phyloP scores from a whole-genome alignment of 257 asterid species.

The Capsicum chinense region DNA sequence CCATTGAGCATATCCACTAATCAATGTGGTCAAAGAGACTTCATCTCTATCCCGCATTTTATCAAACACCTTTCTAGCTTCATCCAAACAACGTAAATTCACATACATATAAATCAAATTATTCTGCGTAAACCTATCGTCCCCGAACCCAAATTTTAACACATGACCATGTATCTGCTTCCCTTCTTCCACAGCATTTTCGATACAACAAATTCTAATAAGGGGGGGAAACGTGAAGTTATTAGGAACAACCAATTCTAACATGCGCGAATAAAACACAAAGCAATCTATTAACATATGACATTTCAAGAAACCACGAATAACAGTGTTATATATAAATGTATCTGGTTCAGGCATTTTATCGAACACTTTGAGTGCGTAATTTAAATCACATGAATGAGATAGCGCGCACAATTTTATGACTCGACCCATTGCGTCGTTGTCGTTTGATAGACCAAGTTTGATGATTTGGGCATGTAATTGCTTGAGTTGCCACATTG shows the following conservation, averaged over 20 bases:
- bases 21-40: slow-evolving; percentile 90
- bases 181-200: slow-evolving; percentile 48
- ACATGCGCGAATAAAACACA: slow-evolving; percentile 50
- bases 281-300: slow-evolving; percentile 34
- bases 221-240: slow-evolving; percentile 70
- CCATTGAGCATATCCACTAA: slow-evolving; percentile 63
- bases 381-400: slow-evolving; percentile 21
- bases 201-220: slow-evolving; percentile 64
- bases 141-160: slow-evolving; percentile 58
- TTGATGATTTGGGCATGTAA: slow-evolving; percentile 30
- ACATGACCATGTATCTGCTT: slow-evolving; percentile 74
- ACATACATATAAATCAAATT: slow-evolving; percentile 83
- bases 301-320: slow-evolving; percentile 26
- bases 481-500: slow-evolving; percentile 34
- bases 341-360: slow-evolving; percentile 32
- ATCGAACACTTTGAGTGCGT: slow-evolving; percentile 28
- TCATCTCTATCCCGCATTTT: slow-evolving; percentile 52
- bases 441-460: slow-evolving; percentile 29
- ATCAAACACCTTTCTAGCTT: slow-evolving; percentile 67
- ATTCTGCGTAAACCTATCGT: slow-evolving; percentile 70
- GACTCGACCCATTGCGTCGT: slow-evolving; percentile 35
- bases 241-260: slow-evolving; percentile 57
- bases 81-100: slow-evolving; percentile 55
- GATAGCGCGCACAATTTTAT: slow-evolving; percentile 21
- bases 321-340: slow-evolving; percentile 30